phyloP scores from a whole-genome alignment of 2,329 filamentous ascomycete genomes.

The Keithomyces neogunnii region DNA sequence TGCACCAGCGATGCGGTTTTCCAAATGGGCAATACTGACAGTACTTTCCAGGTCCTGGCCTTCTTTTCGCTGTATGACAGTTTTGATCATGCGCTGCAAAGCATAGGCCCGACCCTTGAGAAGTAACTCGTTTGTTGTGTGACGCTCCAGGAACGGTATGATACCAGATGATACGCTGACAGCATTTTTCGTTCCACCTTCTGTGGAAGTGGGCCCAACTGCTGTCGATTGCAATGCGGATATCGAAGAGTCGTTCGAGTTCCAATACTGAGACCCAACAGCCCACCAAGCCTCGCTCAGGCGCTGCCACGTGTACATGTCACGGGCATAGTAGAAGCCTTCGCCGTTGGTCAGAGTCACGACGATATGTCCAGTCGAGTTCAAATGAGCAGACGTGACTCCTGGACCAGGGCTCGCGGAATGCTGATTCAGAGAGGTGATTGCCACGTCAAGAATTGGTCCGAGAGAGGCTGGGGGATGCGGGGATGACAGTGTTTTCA shows the following conservation, averaged over 20 bases:
- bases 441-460: slow-evolving; percentile 80
- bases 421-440: slow-evolving; percentile 69
- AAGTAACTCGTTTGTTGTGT: slow-evolving; percentile 87
- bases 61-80: slow-evolving; percentile 77
- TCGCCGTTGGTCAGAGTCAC: slow-evolving; percentile 93
- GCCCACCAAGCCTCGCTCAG: slow-evolving; percentile 98
- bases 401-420: slow-evolving; percentile 68
- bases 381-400: slow-evolving; percentile 84
- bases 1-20: slow-evolving; percentile 88
- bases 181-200: slow-evolving; percentile 35
- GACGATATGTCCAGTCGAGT: slow-evolving; percentile 76
- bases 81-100: slow-evolving; percentile 84
- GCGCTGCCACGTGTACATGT: slow-evolving; percentile 87
- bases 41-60: slow-evolving; percentile 87
- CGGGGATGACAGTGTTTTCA: slow-evolving; percentile 71
- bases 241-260: slow-evolving; percentile 86
- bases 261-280: slow-evolving; percentile 97
- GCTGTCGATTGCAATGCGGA: slow-evolving; percentile 68
- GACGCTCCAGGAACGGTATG: slow-evolving; percentile 85
- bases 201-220: slow-evolving; percentile 47
- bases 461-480: slow-evolving; percentile 86
- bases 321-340: slow-evolving; percentile 79
- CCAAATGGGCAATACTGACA: slow-evolving; percentile 87
- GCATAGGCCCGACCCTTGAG: slow-evolving; percentile 88
- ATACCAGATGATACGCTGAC: slow-evolving; percentile 75